These are phyloP conservation scores for Obelidium mucronatum DNA, from an alignment of 192 early-diverging fungal species.

Conservation along the genomic window DNA sequence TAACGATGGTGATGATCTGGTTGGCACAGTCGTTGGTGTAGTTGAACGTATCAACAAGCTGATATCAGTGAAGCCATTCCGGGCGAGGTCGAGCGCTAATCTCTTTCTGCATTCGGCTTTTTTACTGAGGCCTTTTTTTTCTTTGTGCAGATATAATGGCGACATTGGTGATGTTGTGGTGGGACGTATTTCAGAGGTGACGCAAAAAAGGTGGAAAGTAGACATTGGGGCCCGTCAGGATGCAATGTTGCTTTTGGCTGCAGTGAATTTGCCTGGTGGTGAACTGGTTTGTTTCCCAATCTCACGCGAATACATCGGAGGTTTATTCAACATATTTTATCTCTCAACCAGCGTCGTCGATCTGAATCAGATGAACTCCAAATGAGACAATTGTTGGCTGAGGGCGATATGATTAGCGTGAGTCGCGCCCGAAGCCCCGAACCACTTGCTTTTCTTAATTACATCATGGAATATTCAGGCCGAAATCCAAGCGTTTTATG, in stretches of 20 bases:
- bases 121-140: slow-evolving; percentile 3
- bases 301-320: background rate
- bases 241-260: slow-evolving; percentile 84
- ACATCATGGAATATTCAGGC: slow-evolving; percentile 47
- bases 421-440: background rate
- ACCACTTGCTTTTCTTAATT: slow-evolving; percentile 2
- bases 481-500: slow-evolving; percentile 85
- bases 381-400: slow-evolving; percentile 94
- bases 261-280: slow-evolving; percentile 94
- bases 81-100: slow-evolving; percentile 69
- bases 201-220: slow-evolving; percentile 92
- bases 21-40: slow-evolving; percentile 88
- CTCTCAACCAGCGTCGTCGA: slow-evolving; percentile 76
- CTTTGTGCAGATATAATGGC: slow-evolving; percentile 69
- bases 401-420: slow-evolving; percentile 93
- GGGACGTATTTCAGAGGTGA: slow-evolving; percentile 91
- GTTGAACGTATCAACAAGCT: slow-evolving; percentile 97
- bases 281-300: slow-evolving; percentile 69
- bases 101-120: background rate
- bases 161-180: slow-evolving; percentile 98
- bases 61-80: slow-evolving; percentile 86
- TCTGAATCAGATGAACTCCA: slow-evolving; percentile 95
- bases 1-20: slow-evolving; percentile 52
- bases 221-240: slow-evolving; percentile 91
- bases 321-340: background rate